Evolutionary conservation across 495 filamentous ascomycete genomes (phyloP).

Genomic region (Xylaria acuta): DNA sequence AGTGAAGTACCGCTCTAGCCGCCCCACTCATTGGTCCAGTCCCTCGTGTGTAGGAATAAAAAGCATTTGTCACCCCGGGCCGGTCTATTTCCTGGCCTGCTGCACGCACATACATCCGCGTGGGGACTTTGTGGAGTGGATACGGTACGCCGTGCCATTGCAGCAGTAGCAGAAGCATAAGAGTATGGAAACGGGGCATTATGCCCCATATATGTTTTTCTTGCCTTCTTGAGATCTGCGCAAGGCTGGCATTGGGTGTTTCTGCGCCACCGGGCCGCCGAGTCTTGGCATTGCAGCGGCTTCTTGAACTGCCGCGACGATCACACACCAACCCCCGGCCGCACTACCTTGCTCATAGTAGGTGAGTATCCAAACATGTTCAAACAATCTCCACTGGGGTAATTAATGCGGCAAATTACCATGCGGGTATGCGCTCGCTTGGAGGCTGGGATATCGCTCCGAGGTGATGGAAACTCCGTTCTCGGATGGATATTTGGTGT

Average conservation of each 20-base stretch:
- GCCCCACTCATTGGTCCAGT: not conserved
- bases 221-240: not conserved
- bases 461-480: not conserved
- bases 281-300: not conserved
- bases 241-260: not conserved
- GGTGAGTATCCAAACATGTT: not conserved
- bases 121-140: not conserved
- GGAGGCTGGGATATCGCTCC: not conserved
- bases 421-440: not conserved
- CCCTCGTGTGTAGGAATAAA: not conserved
- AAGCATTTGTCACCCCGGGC: not conserved
- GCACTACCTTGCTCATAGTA: not conserved
- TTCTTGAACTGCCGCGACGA: conserved; percentile 14
- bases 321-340: conserved; percentile 1
- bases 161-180: not conserved
- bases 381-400: not conserved
- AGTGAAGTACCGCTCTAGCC: not conserved
- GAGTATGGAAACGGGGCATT: not conserved
- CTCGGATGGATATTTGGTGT: not conserved
- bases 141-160: not conserved
- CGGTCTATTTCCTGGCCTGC: not conserved
- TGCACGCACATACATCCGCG: not conserved
- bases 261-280: not conserved
- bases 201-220: not conserved
- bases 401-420: not conserved